These are phyloP conservation scores for Sordaria brevicollis DNA, from an alignment of 495 filamentous ascomycete genomes.

Conservation along the genomic window DNA sequence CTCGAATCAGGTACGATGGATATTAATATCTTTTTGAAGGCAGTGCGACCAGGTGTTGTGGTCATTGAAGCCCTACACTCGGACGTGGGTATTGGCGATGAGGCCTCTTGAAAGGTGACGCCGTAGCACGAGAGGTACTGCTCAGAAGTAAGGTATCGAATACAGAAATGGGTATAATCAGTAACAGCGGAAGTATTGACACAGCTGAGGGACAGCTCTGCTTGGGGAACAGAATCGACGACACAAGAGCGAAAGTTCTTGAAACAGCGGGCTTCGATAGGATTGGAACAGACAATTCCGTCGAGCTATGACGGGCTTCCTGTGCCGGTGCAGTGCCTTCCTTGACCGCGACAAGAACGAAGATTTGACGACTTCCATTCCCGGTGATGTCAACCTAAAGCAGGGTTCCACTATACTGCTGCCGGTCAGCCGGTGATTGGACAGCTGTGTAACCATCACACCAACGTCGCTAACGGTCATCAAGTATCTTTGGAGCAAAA, in stretches of 20 bases:
- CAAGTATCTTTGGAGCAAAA: neutral
- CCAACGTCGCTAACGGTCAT: neutral
- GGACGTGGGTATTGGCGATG: neutral
- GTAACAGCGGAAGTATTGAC: neutral
- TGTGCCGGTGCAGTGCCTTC: neutral
- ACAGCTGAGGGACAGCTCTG: no score
- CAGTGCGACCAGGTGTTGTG: neutral
- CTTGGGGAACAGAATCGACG: neutral
- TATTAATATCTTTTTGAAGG: neutral
- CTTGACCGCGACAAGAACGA: neutral
- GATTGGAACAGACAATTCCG: neutral
- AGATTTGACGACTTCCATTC: neutral
- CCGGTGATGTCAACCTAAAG: neutral
- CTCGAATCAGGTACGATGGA: neutral
- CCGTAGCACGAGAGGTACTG: neutral
- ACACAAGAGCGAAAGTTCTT: neutral
- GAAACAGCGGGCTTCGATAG: neutral
- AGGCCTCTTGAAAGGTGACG: neutral
- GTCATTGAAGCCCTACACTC: neutral
- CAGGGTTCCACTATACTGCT: neutral
- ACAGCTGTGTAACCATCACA: neutral
- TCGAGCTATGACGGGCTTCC: neutral
- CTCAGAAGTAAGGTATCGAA: neutral
- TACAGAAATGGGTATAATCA: no score
- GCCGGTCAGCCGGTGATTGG: neutral